Base-by-base conservation (phyloP, 306 rosid species). In the Dicorynia guianensis region DNA sequence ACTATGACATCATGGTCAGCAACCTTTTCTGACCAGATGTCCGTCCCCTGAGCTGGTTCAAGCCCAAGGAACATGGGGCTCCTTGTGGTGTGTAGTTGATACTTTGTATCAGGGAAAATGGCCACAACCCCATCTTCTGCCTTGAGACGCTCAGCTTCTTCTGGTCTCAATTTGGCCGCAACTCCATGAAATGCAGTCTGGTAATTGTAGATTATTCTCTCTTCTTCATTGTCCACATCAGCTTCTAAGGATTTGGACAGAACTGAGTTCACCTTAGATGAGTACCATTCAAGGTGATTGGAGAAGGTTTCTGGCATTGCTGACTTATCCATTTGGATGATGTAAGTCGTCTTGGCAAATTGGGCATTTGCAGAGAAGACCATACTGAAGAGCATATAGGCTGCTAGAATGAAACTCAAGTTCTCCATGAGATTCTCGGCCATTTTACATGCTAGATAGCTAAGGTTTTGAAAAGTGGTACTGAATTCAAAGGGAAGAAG, bases 1-100 rank as follows among this genome's bases (percentile, higher is more conserved):
- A 95, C 97, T 0, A 90, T 3, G 53, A 95, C 97, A 36, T 90
- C 98, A 71, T 90, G 92, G 79, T 86, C 85, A 7, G 77, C 76
- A 6, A 81, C 13, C 17, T 70, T 84, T 10, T 86, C 85, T 20
- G 96, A 82, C 88, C 91, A 87, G 11, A 73, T 73, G 18, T 78
- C 69, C 18, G 73, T 77, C 68, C 53, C 75, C 33, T 80, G 86
- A 3, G 65, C 63, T 8, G 89, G 74, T 42, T 90, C 96, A 43
- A 95, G 97, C 8, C 98, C 97, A 15, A 95, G 90, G 65, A 95
- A 95, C 59, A 35, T 36, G 19, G 98, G 97, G 74, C 97, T 95
- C 61, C 98, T 82, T 11, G 97, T 95, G 2, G 98, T 95, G 83
- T 95, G 98, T 3, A 95, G 91, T 40, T 90, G 75, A 63, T 93